phyloP scores from a whole-genome alignment of 2,329 filamentous ascomycete genomes.

The Epichloe gansuensis region DNA sequence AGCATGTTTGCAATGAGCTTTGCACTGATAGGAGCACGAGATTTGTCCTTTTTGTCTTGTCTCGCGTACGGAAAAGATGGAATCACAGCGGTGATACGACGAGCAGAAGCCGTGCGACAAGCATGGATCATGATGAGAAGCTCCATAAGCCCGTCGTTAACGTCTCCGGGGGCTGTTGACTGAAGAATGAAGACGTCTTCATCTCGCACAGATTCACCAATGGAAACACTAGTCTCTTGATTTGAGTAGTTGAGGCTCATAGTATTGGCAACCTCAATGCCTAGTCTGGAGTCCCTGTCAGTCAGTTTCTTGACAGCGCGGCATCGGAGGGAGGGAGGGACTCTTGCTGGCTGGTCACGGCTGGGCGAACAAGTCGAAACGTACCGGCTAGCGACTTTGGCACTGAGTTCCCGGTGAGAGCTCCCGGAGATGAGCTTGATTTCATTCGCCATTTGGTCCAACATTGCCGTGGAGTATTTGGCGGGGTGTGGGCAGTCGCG shows the following conservation, averaged over 20 bases:
- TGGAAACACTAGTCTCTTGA: conserved; percentile 80
- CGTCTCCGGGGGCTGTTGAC: conserved; percentile 86
- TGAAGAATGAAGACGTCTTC: conserved; percentile 98
- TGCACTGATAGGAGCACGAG: conserved; percentile 87
- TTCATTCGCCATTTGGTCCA: conserved; percentile 37
- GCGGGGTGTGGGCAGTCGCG: not conserved
- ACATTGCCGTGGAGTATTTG: conserved; percentile 16
- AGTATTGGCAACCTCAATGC: conserved; percentile 66
- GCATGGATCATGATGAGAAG: conserved; percentile 97
- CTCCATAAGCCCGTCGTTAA: conserved; percentile 98
- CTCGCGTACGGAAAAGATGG: conserved; percentile 94
- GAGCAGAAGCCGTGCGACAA: conserved; percentile 56
- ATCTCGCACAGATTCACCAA: conserved; percentile 90
- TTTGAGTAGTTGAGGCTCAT: conserved; percentile 77
- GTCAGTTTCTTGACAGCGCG: conserved; percentile 6
- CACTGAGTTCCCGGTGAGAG: conserved; percentile 35
- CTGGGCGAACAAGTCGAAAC: conserved; percentile 7
- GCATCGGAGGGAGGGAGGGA: conserved; percentile 1
- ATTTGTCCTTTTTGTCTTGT: conserved; percentile 94
- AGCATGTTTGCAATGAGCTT: conserved; percentile 97
- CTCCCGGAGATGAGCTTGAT: conserved; percentile 39
- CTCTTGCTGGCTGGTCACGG: not conserved
- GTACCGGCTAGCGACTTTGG: conserved; percentile 31
- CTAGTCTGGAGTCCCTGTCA: conserved; percentile 40
- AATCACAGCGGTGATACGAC: conserved; percentile 87